A percentile compares a stretch with the other conserved stretches of the same genome.
Evolutionary conservation across 805 yeast species (phyloP).

Genomic region (Pichia paraexigua): DNA sequence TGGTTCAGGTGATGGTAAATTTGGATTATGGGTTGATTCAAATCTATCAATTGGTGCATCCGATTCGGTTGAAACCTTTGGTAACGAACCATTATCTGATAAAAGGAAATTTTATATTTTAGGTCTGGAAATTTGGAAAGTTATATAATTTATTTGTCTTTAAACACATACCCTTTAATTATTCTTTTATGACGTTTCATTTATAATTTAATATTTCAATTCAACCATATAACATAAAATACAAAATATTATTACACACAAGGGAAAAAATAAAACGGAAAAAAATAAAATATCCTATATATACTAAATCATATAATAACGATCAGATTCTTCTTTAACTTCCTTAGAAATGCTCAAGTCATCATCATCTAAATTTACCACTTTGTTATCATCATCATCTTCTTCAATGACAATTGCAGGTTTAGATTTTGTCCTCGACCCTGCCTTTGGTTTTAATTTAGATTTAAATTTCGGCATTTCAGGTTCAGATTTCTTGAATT

Average conservation of each 20-base stretch:
- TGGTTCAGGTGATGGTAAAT: conserved; percentile 90
- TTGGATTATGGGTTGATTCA: conserved; percentile 84
- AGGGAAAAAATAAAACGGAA: too few relatives aligned
- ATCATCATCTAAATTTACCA: conserved; percentile 3
- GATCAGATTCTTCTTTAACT: conserved; percentile 3
- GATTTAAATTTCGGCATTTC: background rate
- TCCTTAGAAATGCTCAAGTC: conserved; percentile 1
- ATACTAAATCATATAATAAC: background rate
- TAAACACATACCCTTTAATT: background rate
- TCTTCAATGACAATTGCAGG: background rate
- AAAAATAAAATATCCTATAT: background rate
- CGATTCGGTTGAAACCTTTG: conserved; percentile 74
- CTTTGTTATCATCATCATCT: background rate
- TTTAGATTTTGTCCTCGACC: background rate
- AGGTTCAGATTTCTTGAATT: background rate
- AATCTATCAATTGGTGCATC: conserved; percentile 71
- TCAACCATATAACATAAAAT: background rate
- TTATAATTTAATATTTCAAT: background rate
- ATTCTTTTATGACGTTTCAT: background rate
- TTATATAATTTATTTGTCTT: conserved; percentile 27
- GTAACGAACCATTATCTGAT: conserved; percentile 62
- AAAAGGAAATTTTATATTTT: conserved; percentile 60
- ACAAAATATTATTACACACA: background rate
- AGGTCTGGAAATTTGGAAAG: conserved; percentile 81
- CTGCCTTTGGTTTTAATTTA: background rate